A percentile compares a stretch with the other conserved stretches of the same genome.
Evolutionary conservation across 495 filamentous ascomycete species (phyloP).

Genomic region (Penicillium verhagenii): DNA sequence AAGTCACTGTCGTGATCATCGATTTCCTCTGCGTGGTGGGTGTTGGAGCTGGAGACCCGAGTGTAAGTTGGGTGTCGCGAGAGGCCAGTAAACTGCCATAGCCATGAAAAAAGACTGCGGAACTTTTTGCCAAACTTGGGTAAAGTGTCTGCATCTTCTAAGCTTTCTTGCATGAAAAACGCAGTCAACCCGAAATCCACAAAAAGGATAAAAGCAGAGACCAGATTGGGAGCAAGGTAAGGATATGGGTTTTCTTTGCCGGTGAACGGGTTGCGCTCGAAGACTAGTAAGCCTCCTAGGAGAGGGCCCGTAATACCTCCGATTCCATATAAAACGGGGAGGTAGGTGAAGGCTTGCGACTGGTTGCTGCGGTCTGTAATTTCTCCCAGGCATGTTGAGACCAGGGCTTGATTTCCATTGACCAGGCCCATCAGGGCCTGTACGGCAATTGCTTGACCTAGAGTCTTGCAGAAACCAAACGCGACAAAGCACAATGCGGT

Average conservation of each 20-base stretch:
- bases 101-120: conserved; percentile 61
- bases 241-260: conserved; percentile 63
- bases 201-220: conserved; percentile 67
- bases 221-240: conserved; percentile 79
- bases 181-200: conserved; percentile 70
- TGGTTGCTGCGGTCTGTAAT: conserved; percentile 95
- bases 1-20: conserved; percentile 43
- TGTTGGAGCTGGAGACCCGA: conserved; percentile 24
- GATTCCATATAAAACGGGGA: conserved; percentile 89
- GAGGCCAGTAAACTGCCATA: conserved; percentile 70
- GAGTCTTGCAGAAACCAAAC: conserved; percentile 82
- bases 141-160: conserved; percentile 66
- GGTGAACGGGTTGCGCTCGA: conserved; percentile 53
- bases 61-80: conserved; percentile 59
- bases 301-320: conserved; percentile 91
- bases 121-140: conserved; percentile 60
- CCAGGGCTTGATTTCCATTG: conserved; percentile 86
- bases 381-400: conserved; percentile 91
- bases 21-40: conserved; percentile 25
- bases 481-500: conserved; percentile 78
- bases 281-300: conserved; percentile 79
- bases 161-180: conserved; percentile 84
- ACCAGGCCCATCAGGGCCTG: conserved; percentile 89
- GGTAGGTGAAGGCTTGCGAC: conserved; percentile 83
- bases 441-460: conserved; percentile 79